Evolutionary conservation across 1,284 basidiomycete genomes (phyloP).

Genomic region (Leccinum proliferum): DNA sequence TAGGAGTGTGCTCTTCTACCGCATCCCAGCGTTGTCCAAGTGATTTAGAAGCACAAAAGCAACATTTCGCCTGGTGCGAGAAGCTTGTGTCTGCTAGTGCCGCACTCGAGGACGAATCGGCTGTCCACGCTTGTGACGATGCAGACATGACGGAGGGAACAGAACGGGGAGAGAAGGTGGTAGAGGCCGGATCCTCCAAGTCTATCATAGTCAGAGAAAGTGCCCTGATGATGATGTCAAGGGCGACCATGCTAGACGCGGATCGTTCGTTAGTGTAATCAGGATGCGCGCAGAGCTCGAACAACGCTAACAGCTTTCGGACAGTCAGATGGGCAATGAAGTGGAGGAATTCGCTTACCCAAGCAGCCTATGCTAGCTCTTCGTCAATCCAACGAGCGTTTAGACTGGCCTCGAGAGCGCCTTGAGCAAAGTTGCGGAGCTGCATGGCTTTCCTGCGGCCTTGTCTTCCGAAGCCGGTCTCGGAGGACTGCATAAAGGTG

Average conservation of each 20-base stretch:
- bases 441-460: constrained; percentile 52
- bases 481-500: constrained; percentile 65
- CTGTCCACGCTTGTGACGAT: constrained; percentile 11
- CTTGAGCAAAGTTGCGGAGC: constrained; percentile 61
- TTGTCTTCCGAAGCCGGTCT: constrained; percentile 41
- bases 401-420: constrained; percentile 65
- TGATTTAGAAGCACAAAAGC: constrained; percentile 49
- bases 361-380: constrained; percentile 65
- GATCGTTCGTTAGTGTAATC: constrained; percentile 47
- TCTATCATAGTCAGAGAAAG: constrained; percentile 50
- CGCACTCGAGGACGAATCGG: neutral
- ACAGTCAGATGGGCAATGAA: constrained; percentile 9
- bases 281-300: constrained; percentile 67
- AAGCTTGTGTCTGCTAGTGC: neutral
- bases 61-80: constrained; percentile 29
- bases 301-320: constrained; percentile 57
- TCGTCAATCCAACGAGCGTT: constrained; percentile 67
- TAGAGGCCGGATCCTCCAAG: constrained; percentile 33
- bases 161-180: constrained; percentile 42
- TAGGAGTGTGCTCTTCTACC: constrained; percentile 47
- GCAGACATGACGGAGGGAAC: constrained; percentile 31
- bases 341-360: constrained; percentile 42
- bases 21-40: constrained; percentile 47
- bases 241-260: constrained; percentile 50
- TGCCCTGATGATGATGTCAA: constrained; percentile 62